Evolutionary conservation across 2,329 filamentous ascomycete species (phyloP), one percentile per base, ranked within the genome.

Genomic region (Coniochaeta sp.): DNA sequence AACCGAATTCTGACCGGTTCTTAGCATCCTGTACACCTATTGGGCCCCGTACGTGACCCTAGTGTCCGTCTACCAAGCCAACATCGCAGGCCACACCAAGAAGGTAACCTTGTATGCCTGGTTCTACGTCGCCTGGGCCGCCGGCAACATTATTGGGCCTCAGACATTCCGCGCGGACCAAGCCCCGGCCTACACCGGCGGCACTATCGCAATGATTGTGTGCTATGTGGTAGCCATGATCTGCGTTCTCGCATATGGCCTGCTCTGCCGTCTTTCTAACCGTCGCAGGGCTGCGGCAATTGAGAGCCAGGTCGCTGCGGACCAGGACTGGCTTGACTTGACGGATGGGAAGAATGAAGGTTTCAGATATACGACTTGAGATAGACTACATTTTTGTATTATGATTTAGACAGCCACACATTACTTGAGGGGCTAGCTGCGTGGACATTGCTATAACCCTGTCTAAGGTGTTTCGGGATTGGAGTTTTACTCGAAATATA

Each of bases 111-210:
- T 62, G 12, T 65, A 65, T 26, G 61, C 60, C 34, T 62, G 60
- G 62, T 62, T 65, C 55, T 62, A 61, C 40, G 72, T 77, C 38
- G 75, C 72, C 4, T 77, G 74, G 60, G 72, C 71, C 4, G 69
- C 75, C 0, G 73, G 73, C 7, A 76, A 75, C 59, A 63, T 77
- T 1, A 74, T 77, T 58, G 75, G 75, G 0, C 74, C 75, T 1
- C 74, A 76, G 64, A 75, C 73, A 0, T 77, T 77, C 62, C 69
- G 71, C 12, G 68, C 67, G 12, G 66, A 70, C 44, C 72, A 77
- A 59, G 73, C 74, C 1, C 75, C 75, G 2, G 69, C 63, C 42
- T 75, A 75, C 58, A 72, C 69, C 1, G 61, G 59, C 24, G 61
- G 61, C 30, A 58, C 55, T 10, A 38, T 63, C 17, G 61, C 57